phyloP scores from a whole-genome alignment of 345 rosid genomes.

The Eutrema heterophyllum region DNA sequence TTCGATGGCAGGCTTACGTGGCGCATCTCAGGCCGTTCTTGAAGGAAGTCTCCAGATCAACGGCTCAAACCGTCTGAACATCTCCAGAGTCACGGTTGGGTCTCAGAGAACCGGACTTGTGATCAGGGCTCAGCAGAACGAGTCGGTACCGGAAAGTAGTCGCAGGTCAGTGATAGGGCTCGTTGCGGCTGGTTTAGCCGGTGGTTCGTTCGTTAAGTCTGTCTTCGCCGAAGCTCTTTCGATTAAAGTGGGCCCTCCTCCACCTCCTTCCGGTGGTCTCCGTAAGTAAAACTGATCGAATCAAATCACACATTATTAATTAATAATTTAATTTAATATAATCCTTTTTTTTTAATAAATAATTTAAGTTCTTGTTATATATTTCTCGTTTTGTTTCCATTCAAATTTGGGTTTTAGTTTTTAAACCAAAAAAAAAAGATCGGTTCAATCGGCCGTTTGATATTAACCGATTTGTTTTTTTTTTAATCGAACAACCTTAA shows the following conservation, averaged over 20 bases:
- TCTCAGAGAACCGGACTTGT: slow-evolving; percentile 37
- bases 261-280: slow-evolving; percentile 87
- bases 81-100: slow-evolving; percentile 27
- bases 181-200: slow-evolving; percentile 66
- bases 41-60: slow-evolving; percentile 50
- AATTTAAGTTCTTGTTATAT: too few species aligned
- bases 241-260: slow-evolving; percentile 85
- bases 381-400: too few species aligned
- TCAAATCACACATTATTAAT: not conserved
- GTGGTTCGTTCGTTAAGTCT: slow-evolving; percentile 63
- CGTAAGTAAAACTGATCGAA: slow-evolving; percentile 47
- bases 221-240: slow-evolving; percentile 68
- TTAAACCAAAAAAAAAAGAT: not conserved
- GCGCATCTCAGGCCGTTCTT: slow-evolving; percentile 56
- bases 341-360: too few species aligned
- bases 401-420: too few species aligned
- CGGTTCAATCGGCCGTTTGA: not conserved
- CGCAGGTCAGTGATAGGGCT: slow-evolving; percentile 73
- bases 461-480: not conserved
- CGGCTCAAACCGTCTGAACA: slow-evolving; percentile 43
- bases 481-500: not conserved
- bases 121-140: slow-evolving; percentile 57
- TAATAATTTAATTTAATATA: not conserved
- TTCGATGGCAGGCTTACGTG: slow-evolving; percentile 71
- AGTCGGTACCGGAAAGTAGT: slow-evolving; percentile 51